A percentile compares a stretch with the other conserved stretches of the same genome.
phyloP scores from a whole-genome alignment of 768 basidiomycete species.

The Suillus lakei region DNA sequence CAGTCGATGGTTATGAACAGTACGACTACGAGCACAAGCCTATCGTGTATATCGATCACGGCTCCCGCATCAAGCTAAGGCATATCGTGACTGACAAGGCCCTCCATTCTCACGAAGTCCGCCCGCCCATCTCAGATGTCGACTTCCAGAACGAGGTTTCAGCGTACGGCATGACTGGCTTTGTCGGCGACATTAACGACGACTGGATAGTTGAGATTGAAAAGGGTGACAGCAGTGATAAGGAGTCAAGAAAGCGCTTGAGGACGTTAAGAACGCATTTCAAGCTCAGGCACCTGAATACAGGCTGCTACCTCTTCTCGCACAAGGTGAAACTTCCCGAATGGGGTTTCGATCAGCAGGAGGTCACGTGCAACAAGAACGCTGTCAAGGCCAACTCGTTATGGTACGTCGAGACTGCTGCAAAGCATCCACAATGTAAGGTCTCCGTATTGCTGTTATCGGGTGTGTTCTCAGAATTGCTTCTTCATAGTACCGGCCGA shows the following conservation, averaged over 20 bases:
- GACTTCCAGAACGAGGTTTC: conserved; percentile 99
- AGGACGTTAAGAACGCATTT: conserved; percentile 84
- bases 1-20: conserved; percentile 45
- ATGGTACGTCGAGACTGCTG: conserved; percentile 91
- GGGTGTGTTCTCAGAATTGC: background rate
- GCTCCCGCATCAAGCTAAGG: conserved; percentile 76
- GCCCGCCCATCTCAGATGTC: conserved; percentile 94
- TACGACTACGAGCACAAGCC: conserved; percentile 57
- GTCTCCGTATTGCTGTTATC: conserved; percentile 22
- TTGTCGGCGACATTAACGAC: conserved; percentile 89
- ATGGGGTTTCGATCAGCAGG: conserved; percentile 98
- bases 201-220: conserved; percentile 92
- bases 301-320: conserved; percentile 96
- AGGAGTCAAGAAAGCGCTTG: conserved; percentile 69
- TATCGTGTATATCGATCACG: conserved; percentile 65
- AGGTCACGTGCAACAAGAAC: conserved; percentile 99
- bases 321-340: conserved; percentile 98
- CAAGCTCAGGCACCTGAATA: conserved; percentile 80
- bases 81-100: conserved; percentile 83
- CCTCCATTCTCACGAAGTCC: conserved; percentile 93
- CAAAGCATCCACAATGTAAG: conserved; percentile 69
- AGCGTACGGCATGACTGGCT: conserved; percentile 87
- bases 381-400: conserved; percentile 87
- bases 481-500: conserved; percentile 61
- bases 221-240: conserved; percentile 63